A percentile compares a stretch with the other conserved stretches of the same genome.
Evolutionary conservation across 148 eudicot species (phyloP).

Genomic region (Silene conica): DNA sequence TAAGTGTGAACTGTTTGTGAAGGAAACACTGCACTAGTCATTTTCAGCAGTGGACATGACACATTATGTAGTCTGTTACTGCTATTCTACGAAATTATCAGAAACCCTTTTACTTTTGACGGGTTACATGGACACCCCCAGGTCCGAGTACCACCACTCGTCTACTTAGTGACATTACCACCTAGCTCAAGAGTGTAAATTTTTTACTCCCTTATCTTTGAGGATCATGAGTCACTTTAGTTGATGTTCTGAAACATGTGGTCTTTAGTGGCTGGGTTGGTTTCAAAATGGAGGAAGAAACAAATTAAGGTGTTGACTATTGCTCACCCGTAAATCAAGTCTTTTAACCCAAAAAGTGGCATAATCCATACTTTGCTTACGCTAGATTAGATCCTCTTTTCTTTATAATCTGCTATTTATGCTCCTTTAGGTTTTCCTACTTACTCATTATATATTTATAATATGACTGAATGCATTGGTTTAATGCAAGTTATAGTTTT

Average conservation of each 20-base stretch:
- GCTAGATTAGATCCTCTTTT: background rate
- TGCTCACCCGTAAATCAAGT: conserved; percentile 2
- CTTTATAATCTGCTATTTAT: background rate
- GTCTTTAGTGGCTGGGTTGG: conserved; percentile 23
- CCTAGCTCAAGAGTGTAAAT: no score
- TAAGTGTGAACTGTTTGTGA: background rate
- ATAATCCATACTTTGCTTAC: conserved; percentile 10
- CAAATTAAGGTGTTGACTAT: conserved; percentile 19
- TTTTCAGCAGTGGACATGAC: background rate
- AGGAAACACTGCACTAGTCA: background rate
- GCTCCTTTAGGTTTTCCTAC: conserved; percentile 7
- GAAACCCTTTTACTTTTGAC: no score
- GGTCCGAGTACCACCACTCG: no score
- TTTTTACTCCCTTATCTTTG: no score
- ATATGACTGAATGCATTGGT: background rate
- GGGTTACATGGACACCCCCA: no score
- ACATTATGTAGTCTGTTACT: background rate
- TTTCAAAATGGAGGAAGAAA: conserved; percentile 11
- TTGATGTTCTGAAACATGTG: conserved; percentile 7
- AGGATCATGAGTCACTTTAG: background rate
- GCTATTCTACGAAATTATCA: background rate
- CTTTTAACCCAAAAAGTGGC: conserved; percentile 13
- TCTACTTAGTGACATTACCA: background rate
- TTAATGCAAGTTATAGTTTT: no score
- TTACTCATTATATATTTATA: conserved; percentile 13